Percentiles rank a stretch among this genome's conserved stretches.
phyloP scores from a whole-genome alignment of 2,329 filamentous ascomycete genomes.

The Decorospora gaudefroyi region DNA sequence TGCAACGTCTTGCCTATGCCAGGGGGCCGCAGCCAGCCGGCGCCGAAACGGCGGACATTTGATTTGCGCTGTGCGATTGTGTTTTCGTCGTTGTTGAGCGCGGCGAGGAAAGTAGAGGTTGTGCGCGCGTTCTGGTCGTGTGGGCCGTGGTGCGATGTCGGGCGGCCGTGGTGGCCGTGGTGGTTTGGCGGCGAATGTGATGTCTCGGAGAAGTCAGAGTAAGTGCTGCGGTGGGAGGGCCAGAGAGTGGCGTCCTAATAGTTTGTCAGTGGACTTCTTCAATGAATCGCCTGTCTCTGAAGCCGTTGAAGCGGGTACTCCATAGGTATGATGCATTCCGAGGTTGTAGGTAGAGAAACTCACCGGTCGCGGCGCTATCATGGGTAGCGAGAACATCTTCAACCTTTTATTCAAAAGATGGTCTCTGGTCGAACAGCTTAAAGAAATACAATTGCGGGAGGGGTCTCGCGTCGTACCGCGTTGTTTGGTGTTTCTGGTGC shows the following conservation, averaged over 20 bases:
- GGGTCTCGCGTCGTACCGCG: slow-evolving; percentile 12
- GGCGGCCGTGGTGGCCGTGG: slow-evolving; percentile 24
- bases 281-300: not conserved
- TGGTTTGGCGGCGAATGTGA: slow-evolving; percentile 27
- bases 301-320: not conserved
- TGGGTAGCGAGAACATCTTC: slow-evolving; percentile 25
- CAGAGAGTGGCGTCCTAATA: slow-evolving; percentile 40
- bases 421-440: not conserved
- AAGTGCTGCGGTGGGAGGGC: slow-evolving; percentile 33
- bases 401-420: not conserved
- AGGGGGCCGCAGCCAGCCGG: slow-evolving; percentile 86
- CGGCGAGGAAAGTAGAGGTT: slow-evolving; percentile 66
- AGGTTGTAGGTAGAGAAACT: slow-evolving; percentile 1
- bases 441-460: not conserved
- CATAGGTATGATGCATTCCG: not conserved
- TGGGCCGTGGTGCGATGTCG: slow-evolving; percentile 24
- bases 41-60: slow-evolving; percentile 85
- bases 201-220: slow-evolving; percentile 26
- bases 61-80: slow-evolving; percentile 74
- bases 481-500: slow-evolving; percentile 17
- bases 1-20: slow-evolving; percentile 88
- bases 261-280: slow-evolving; percentile 7
- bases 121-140: slow-evolving; percentile 44
- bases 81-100: slow-evolving; percentile 76
- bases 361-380: slow-evolving; percentile 26